Base-by-base conservation (phyloP, 352 stramenopile genomes). In the Pythium insidiosum region DNA sequence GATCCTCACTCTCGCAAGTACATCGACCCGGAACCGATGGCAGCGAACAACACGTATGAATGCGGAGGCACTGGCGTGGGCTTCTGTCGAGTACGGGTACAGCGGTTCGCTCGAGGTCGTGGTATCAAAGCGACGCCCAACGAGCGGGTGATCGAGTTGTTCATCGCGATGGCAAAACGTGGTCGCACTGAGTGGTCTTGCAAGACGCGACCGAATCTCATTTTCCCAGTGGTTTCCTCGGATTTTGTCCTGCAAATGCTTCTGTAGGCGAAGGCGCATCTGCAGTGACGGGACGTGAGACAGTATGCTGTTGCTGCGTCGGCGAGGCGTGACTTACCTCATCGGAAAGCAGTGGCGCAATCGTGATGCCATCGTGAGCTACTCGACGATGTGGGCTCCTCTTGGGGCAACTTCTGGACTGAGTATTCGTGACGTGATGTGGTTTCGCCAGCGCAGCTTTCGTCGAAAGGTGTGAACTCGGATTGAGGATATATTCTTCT, bases 211-310 rank as follows among this genome's bases (percentile, higher is more conserved):
- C 0, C 70, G 64, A 12, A 83, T 53, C 40, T 83, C 67, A 33
- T 75, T 74, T 15, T 75, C 51, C 70, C 70, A 83, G 11, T 75
- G 64, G 15, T 61, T 30, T 13, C 70, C 70, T n/a, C 61, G 55
- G 28, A 75, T 64, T 26, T 73, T 73, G 6, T 48, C 43, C 37
- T 64, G 40, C 10, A 83, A 28, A 22, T 83, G 67, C 5, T 24
- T 38, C 20, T 63, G 47, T 1, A 83, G 43, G 31, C 59, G 62
- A 2, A 15, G 13, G 9, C 42, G 52, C 64, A 82, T 82, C 70
- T 79, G 13, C 35, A n/a, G n/a, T n/a, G n/a, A n/a, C n/a, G n/a
- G n/a, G n/a, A n/a, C n/a, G n/a, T n/a, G n/a, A n/a, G n/a, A n/a
- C n/a, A n/a, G n/a, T n/a, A n/a, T n/a, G n/a, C n/a, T n/a, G n/a